These are phyloP conservation scores for Allodekkera sacchari DNA, from an alignment of 805 yeast species.

Conservation along the genomic window DNA sequence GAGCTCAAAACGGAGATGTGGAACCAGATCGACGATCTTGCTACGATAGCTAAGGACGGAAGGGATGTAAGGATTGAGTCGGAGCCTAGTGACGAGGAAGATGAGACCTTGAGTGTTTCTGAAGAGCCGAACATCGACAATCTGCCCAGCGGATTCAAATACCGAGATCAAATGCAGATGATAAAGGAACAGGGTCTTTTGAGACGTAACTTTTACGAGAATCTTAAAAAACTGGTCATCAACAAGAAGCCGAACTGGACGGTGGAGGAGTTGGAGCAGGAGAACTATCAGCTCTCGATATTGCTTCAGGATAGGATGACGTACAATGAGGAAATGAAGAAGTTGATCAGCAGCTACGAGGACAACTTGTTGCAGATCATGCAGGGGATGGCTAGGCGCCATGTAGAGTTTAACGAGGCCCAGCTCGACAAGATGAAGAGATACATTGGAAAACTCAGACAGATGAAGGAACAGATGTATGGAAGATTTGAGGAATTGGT, in stretches of 20 bases:
- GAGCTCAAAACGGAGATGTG: slow-evolving; percentile 19
- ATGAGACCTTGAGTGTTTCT: background rate
- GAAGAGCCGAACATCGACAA: background rate
- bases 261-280: slow-evolving; percentile 6
- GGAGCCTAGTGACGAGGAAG: background rate
- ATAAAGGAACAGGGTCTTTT: slow-evolving; percentile 1
- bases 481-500: slow-evolving; percentile 11
- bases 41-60: slow-evolving; percentile 2
- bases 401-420: slow-evolving; percentile 6
- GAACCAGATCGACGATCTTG: slow-evolving; percentile 15
- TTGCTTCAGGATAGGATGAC: slow-evolving; percentile 9
- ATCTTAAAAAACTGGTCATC: too few relatives aligned
- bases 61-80: background rate
- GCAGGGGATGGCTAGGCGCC: slow-evolving; percentile 7
- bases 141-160: background rate
- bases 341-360: slow-evolving; percentile 14
- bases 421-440: slow-evolving; percentile 10
- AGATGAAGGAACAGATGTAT: slow-evolving; percentile 11
- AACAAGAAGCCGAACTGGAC: too few relatives aligned
- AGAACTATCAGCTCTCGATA: slow-evolving; percentile 9
- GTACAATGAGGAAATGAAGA: slow-evolving; percentile 14
- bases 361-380: slow-evolving; percentile 9
- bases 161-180: background rate
- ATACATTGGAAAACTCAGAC: slow-evolving; percentile 7
- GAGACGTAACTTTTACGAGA: too few relatives aligned